Evolutionary conservation across 2,329 filamentous ascomycete species (phyloP).

Genomic region (Furcasterigmium sp.): DNA sequence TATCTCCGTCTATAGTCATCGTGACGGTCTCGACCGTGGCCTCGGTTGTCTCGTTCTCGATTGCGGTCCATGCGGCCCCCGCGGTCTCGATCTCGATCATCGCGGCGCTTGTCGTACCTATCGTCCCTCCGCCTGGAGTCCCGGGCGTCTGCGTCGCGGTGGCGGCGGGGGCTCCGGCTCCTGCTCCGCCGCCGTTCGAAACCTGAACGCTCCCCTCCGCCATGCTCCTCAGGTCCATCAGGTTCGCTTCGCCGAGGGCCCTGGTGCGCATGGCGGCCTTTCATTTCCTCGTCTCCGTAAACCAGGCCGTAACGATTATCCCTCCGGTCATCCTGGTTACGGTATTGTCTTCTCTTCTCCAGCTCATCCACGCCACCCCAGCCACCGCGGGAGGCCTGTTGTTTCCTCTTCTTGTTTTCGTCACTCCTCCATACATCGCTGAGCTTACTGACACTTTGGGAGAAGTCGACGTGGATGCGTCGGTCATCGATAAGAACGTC

Average conservation of each 20-base stretch:
- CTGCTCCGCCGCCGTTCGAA: too few species aligned
- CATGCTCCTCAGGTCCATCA: conserved; percentile 1
- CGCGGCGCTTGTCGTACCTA: conserved; percentile 13
- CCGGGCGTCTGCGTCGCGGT: conserved; percentile 7
- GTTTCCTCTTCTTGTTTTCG: conserved; percentile 72
- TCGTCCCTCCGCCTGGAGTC: conserved; percentile 9
- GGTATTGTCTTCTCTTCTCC: conserved; percentile 88
- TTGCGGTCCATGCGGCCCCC: conserved; percentile 27
- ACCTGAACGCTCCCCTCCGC: conserved; percentile 8
- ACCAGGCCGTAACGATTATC: conserved; percentile 67
- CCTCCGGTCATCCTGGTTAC: conserved; percentile 52
- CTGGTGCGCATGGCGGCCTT: conserved; percentile 37
- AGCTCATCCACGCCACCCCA: conserved; percentile 87
- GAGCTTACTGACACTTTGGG: conserved; percentile 84
- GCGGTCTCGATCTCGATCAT: conserved; percentile 21
- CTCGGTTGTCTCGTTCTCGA: conserved; percentile 21
- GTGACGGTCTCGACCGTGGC: conserved; percentile 19
- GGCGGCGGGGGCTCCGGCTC: conserved; percentile 34
- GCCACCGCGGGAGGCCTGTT: conserved; percentile 56
- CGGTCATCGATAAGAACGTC: conserved; percentile 94
- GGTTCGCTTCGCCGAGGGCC: background rate
- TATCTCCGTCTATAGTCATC: conserved; percentile 18
- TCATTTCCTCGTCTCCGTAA: conserved; percentile 68
- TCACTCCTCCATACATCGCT: conserved; percentile 85
- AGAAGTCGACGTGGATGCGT: conserved; percentile 97